Percentiles rank a stretch among this genome's conserved stretches.
Evolutionary conservation across 306 rosid species (phyloP).

Genomic region (Quercus rubra): DNA sequence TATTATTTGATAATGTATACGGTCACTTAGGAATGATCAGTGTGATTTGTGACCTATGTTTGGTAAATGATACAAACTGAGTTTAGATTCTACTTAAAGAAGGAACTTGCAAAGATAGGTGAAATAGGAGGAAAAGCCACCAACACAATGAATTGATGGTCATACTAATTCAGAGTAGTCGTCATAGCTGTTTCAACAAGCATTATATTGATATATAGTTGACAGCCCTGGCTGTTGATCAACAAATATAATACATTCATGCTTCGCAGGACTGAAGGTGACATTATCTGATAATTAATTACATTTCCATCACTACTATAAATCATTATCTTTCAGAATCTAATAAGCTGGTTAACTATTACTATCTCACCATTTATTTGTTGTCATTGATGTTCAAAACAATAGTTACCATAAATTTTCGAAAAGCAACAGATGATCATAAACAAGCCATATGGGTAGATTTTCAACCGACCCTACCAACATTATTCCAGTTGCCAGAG

Average conservation of each 20-base stretch:
- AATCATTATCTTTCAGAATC: background rate
- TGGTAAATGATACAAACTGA: too few relatives aligned
- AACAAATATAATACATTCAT: background rate
- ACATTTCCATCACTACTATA: background rate
- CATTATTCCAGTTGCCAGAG: too few relatives aligned
- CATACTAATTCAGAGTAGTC: background rate
- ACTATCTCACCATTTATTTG: background rate
- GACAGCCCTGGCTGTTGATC: background rate
- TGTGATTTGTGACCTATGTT: too few relatives aligned
- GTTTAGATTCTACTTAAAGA: background rate
- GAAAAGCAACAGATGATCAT: too few relatives aligned
- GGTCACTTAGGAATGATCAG: background rate
- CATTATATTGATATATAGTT: background rate
- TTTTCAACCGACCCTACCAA: too few relatives aligned
- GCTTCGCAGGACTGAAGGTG: background rate
- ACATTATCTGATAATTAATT: background rate
- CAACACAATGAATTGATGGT: conserved; percentile 3
- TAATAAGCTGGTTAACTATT: background rate
- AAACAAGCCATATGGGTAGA: too few relatives aligned
- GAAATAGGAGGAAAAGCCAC: background rate
- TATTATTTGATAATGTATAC: background rate
- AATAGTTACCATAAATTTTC: too few relatives aligned
- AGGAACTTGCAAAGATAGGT: conserved; percentile 2
- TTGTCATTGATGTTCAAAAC: too few relatives aligned
- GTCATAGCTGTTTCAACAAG: background rate